A percentile compares a stretch with the other conserved stretches of the same genome.
Conservation (phyloP, 1,284 basidiomycete species). For the Cutaneotrichosporon sp. region DNA sequence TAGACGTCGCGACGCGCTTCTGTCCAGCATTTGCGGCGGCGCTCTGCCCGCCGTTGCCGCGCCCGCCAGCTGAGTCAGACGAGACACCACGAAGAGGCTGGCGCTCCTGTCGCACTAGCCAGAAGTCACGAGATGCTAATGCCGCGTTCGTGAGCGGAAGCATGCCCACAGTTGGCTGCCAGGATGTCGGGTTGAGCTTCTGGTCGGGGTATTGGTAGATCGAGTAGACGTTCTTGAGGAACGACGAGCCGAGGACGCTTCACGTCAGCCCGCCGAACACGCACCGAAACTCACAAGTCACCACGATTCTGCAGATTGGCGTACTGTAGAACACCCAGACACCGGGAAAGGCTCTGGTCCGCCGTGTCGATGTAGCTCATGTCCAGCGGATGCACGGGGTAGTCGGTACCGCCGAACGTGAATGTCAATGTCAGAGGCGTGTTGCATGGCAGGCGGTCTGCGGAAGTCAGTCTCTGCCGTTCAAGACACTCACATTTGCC, state of each 20-base stretch:
- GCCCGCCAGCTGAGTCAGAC: not conserved
- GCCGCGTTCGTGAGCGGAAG: slow-evolving; percentile 46
- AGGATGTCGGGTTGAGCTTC: slow-evolving; percentile 25
- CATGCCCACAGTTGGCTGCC: slow-evolving; percentile 50
- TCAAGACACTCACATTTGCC: slow-evolving; percentile 39
- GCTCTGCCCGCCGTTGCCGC: slow-evolving; percentile 12
- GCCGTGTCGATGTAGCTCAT: slow-evolving; percentile 46
- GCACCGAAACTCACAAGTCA: slow-evolving; percentile 32
- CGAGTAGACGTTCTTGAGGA: slow-evolving; percentile 53
- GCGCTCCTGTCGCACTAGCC: slow-evolving; percentile 45
- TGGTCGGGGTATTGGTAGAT: slow-evolving; percentile 51
- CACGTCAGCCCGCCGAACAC: slow-evolving; percentile 10
- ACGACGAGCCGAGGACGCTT: slow-evolving; percentile 49
- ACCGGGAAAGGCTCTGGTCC: slow-evolving; percentile 39
- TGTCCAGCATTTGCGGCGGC: slow-evolving; percentile 7
- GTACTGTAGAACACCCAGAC: slow-evolving; percentile 50
- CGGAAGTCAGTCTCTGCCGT: not conserved
- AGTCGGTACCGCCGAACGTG: slow-evolving; percentile 39
- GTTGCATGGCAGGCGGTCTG: slow-evolving; percentile 51
- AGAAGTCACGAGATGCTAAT: slow-evolving; percentile 48
- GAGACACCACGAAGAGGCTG: slow-evolving; percentile 41
- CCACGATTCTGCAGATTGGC: slow-evolving; percentile 36
- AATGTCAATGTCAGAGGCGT: slow-evolving; percentile 45
- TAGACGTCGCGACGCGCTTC: slow-evolving; percentile 35
- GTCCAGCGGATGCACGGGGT: slow-evolving; percentile 51